Base-by-base conservation (phyloP, 1,284 basidiomycete genomes). In the Boletus semigastroideus region DNA sequence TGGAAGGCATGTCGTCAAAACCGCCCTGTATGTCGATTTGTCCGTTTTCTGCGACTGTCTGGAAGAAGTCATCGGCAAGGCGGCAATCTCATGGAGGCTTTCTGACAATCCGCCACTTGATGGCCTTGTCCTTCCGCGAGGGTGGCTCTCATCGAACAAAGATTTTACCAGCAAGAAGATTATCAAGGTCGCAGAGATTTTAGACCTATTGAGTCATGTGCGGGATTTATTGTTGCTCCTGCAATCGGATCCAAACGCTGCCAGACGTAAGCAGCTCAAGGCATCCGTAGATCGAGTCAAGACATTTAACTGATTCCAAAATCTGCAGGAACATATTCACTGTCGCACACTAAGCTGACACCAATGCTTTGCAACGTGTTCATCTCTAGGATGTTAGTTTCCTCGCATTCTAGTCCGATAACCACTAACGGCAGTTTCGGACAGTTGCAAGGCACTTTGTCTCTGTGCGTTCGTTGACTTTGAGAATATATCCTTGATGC, bases 21-120 rank as follows among this genome's bases (percentile, higher is more conserved):
- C 58, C 0, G 49, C 47, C 5, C 44, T 77, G 0, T 57, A 53
- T 4, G 62, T 80, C 17, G 68, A 79, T 48, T 61, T 77, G 20
- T 72, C 67, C 9, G 65, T 75, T 2, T 59, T 82, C 1, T 80
- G 79, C 49, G 73, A 79, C 46, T 60, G 75, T 27, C 52, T 79
- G 33, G 82, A 83, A 41, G 61, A 66, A 20, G 57, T 81, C 1
- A 69, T 73, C 36, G 67, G 68, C 1, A 69, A 70, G 6, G 59
- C 74, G 12, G 63, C 75, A 7, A 46, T 82, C 0, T 60, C 72
- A 3, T 60, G 58, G 46, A 66, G 64, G 16, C 49, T 66, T 30
- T 54, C 62, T 16, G 58, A 41, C 1, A 33, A 27, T 0, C 52
- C 52, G 1, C 62, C 59, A 13, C 60, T 79, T 0, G 75, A 82